These are phyloP conservation scores for Penstemon eatonii DNA, from an alignment of 257 asterid species.

Conservation along the genomic window DNA sequence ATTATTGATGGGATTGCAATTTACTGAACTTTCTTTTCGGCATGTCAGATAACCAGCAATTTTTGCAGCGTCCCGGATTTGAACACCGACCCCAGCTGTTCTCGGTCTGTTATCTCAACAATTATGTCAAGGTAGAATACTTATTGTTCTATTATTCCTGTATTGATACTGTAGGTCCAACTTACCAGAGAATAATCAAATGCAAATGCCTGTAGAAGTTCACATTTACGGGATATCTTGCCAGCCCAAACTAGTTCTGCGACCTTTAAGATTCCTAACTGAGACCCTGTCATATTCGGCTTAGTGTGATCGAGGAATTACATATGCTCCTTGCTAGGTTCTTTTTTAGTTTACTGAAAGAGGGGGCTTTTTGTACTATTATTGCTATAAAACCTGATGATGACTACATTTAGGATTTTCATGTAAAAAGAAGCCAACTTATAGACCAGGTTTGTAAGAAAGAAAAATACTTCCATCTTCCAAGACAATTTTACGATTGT, in stretches of 20 bases:
- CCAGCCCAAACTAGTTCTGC: conserved; percentile 20
- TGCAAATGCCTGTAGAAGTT: conserved; percentile 3
- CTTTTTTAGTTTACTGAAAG: conserved; percentile 14
- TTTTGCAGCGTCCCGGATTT: conserved; percentile 52
- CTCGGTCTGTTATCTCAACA: conserved; percentile 48
- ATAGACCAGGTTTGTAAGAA: conserved; percentile 3
- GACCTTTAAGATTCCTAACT: conserved; percentile 16
- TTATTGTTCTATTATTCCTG: conserved; percentile 5
- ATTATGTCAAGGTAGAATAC: conserved; percentile 68
- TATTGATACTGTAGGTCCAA: conserved; percentile 19
- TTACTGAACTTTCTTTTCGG: conserved; percentile 13
- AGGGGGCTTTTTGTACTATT: conserved; percentile 6
- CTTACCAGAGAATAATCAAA: conserved; percentile 22
- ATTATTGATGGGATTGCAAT: conserved; percentile 12
- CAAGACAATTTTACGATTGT: conserved; percentile 9
- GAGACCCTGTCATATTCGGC: conserved; percentile 19
- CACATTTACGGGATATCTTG: conserved; percentile 18
- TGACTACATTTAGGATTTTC: neutral
- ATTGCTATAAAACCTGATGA: conserved; percentile 15
- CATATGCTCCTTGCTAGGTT: conserved; percentile 13
- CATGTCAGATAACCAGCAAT: conserved; percentile 45
- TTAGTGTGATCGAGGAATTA: conserved; percentile 15
- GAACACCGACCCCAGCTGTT: conserved; percentile 47
- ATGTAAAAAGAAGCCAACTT: neutral
- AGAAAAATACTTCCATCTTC: conserved; percentile 2